Evolutionary conservation across 2,329 filamentous ascomycete species (phyloP), one percentile per base, ranked within the genome.

Genomic region (Celoporthe dispersa): DNA sequence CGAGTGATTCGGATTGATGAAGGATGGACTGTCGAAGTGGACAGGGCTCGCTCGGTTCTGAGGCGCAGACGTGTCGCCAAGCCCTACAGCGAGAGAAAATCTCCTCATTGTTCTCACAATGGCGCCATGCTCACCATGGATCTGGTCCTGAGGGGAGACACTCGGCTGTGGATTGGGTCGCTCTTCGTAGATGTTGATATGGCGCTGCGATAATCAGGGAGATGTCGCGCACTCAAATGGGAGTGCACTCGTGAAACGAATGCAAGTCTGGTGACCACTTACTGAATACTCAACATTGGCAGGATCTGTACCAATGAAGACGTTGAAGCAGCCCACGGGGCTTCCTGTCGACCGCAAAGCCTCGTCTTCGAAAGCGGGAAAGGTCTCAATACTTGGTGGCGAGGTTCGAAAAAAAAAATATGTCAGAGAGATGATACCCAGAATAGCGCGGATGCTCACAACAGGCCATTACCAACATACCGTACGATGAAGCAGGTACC

Each of bases 401-500:
- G 7, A 25, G 19, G 37, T 39, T 39, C 12, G 35, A 39, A 9
- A 5, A 39, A 39, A 11, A 35, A 35, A 4, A 25, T 3, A 11
- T 61, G 16, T n/a, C 22, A 37, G 60, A 19, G n/a, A 16, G 3
- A 28, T 25, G 22, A 63, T 14, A 25, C 19, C 14, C 35, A 25
- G 0, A 14, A 14, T 14, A 19, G n/a, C 25, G 7, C 25, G 7
- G 25, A 22, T 11, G 19, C 8, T 28, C 1, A 28, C 3, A 28
- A 16, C 2, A n/a, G 16, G 0, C 2, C 16, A 1, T 39, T 9
- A 14, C 7, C 35, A 11, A 25, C 33, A 8, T 12, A 69, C 67
- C 67, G 53, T 9, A 71, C 57, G 53, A 70, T 62, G 28, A 51
- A 64, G 33, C 64, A 67, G 1, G 67, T 65, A 22, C 64, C 33